A percentile compares a stretch with the other conserved stretches of the same genome.
phyloP scores from a whole-genome alignment of 164 flowering plant species.

The Sextonia rubra region DNA sequence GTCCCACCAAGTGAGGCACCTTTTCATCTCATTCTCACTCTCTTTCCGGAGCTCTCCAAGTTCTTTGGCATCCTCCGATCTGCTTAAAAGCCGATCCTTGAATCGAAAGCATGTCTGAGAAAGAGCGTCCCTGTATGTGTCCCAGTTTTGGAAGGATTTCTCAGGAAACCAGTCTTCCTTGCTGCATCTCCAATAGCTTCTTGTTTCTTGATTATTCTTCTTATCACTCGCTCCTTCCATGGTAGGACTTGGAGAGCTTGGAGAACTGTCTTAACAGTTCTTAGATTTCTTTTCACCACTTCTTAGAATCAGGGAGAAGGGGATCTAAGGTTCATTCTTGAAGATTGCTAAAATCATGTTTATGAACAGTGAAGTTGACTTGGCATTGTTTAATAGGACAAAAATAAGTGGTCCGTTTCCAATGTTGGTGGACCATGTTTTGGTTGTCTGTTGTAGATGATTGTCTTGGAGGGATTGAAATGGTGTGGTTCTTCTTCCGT shows the following conservation, averaged over 20 bases:
- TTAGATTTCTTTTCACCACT: background rate
- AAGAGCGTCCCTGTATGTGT: constrained; percentile 29
- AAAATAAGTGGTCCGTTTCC: background rate
- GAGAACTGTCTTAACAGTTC: background rate
- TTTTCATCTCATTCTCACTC: constrained; percentile 42
- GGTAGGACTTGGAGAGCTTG: too few species aligned
- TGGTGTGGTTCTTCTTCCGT: background rate
- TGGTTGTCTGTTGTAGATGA: background rate
- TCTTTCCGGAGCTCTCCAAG: constrained; percentile 23
- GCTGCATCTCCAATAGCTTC: constrained; percentile 20
- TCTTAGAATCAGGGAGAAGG: background rate
- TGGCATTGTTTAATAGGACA: background rate
- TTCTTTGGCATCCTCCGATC: constrained; percentile 37
- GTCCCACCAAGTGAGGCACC: constrained; percentile 47
- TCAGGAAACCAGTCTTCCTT: constrained; percentile 45
- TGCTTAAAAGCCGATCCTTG: constrained; percentile 29
- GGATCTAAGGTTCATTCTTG: background rate
- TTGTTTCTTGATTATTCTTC: background rate
- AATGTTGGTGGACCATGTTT: background rate
- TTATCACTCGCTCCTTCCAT: background rate
- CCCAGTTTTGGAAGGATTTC: constrained; percentile 42
- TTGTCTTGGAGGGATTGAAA: background rate
- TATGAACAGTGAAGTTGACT: background rate
- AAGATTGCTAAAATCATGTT: background rate
- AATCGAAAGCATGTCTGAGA: constrained; percentile 24